Conservation (phyloP, 192 early-diverging fungal genomes). For the Helicostylum pulchrum region DNA sequence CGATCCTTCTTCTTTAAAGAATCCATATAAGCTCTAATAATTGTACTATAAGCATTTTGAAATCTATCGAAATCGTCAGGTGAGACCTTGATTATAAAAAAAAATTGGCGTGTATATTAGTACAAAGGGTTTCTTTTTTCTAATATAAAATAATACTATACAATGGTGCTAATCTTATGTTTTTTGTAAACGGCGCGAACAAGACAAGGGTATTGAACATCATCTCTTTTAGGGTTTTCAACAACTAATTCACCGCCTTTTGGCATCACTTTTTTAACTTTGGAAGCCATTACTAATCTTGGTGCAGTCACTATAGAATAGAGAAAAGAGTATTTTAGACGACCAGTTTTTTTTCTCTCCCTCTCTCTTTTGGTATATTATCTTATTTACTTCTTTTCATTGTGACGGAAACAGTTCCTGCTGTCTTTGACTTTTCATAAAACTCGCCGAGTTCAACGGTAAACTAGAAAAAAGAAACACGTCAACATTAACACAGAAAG, state of each 20-base stretch:
- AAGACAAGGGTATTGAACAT: conserved; percentile 24
- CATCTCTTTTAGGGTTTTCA: neutral
- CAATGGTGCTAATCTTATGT: conserved; percentile 31
- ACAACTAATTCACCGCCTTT: conserved; percentile 18
- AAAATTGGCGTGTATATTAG: neutral
- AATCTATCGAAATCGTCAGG: conserved; percentile 30
- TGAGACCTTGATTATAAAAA: conserved; percentile 21
- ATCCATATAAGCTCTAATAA: conserved; percentile 39
- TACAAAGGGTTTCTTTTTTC: neutral
- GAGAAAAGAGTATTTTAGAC: neutral
- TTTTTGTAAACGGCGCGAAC: conserved; percentile 28
- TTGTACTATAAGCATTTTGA: conserved; percentile 30
- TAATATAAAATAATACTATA: conserved; percentile 9
- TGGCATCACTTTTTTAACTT: conserved; percentile 22
- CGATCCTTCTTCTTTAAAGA: conserved; percentile 36
- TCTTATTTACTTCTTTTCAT: conserved; percentile 37
- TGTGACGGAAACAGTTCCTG: conserved; percentile 33
- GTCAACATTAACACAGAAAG: no score
- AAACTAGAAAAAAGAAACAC: conserved; percentile 23
- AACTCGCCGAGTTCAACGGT: conserved; percentile 35
- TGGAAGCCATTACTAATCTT: conserved; percentile 7
- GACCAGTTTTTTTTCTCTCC: no score
- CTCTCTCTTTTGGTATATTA: neutral
- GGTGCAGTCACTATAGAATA: conserved; percentile 20
- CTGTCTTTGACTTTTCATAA: conserved; percentile 29